Evolutionary conservation across 192 early-diverging fungal species (phyloP).

Genomic region (Coemansia sp.): DNA sequence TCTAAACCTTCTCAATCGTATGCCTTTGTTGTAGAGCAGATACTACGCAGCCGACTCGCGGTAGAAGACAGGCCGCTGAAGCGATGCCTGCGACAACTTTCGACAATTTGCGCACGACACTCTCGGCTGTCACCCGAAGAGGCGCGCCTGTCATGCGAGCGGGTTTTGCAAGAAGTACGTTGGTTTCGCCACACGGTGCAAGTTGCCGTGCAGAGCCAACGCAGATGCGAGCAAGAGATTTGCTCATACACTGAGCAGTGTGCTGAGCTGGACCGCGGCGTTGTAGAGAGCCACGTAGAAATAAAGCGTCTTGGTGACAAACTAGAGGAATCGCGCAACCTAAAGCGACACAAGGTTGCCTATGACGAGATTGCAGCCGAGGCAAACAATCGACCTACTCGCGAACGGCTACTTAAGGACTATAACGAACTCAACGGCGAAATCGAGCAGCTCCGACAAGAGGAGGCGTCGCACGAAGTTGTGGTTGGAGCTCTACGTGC

Average conservation of each 20-base stretch:
- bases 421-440: conserved; percentile 29
- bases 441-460: conserved; percentile 37
- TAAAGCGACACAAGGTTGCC: conserved; percentile 48
- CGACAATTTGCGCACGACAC: conserved; percentile 30
- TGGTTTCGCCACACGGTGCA: conserved; percentile 46
- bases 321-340: conserved; percentile 45
- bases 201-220: conserved; percentile 39
- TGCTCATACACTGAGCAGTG: conserved; percentile 16
- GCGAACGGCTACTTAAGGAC: conserved; percentile 23
- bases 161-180: conserved; percentile 38
- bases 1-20: not conserved
- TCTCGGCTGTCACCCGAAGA: conserved; percentile 25
- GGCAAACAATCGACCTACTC: conserved; percentile 34
- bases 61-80: conserved; percentile 44
- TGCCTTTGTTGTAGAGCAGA: conserved; percentile 25
- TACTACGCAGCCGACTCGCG: conserved; percentile 36
- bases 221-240: conserved; percentile 28
- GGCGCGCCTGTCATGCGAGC: conserved; percentile 14
- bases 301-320: conserved; percentile 28
- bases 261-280: conserved; percentile 8
- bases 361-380: conserved; percentile 50
- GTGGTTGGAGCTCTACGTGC: conserved; percentile 25
- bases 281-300: conserved; percentile 4
- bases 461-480: conserved; percentile 24
- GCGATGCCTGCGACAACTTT: conserved; percentile 42